These are phyloP conservation scores for Trypanosoma theileri DNA, from an alignment of 208 protist species.

Conservation along the genomic window DNA sequence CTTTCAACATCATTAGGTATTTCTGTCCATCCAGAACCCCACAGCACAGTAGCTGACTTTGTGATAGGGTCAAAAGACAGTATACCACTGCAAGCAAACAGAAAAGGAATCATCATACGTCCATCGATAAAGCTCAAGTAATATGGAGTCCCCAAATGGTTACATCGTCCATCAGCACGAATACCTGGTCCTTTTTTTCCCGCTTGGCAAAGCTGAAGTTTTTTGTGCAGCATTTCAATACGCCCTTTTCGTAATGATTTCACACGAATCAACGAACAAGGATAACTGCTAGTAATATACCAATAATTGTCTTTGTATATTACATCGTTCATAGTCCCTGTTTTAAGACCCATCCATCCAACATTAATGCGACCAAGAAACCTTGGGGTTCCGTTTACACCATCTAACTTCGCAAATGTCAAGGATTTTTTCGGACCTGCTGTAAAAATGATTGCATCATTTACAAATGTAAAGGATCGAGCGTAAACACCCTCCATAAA, in stretches of 20 bases:
- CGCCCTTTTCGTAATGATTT: not conserved
- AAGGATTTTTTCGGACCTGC: slow-evolving; percentile 11
- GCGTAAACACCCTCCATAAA: slow-evolving; percentile 16
- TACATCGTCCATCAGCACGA: not conserved
- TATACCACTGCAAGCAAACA: slow-evolving; percentile 23
- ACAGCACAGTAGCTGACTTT: not conserved
- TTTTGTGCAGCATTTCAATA: slow-evolving; percentile 2
- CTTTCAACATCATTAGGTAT: slow-evolving; percentile 5
- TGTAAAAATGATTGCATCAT: not conserved
- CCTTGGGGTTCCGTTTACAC: not conserved
- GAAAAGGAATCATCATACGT: slow-evolving; percentile 20
- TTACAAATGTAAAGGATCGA: slow-evolving; percentile 10
- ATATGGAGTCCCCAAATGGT: slow-evolving; percentile 15
- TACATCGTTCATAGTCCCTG: slow-evolving; percentile 20
- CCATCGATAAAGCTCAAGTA: slow-evolving; percentile 16
- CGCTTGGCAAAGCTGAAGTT: not conserved
- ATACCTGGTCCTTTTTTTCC: not conserved
- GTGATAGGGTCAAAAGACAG: slow-evolving; percentile 6
- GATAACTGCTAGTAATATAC: slow-evolving; percentile 16
- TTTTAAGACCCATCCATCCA: slow-evolving; percentile 9
- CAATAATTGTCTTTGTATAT: slow-evolving; percentile 6
- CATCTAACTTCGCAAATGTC: slow-evolving; percentile 2
- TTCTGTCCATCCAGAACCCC: slow-evolving; percentile 12
- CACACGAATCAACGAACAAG: slow-evolving; percentile 10
- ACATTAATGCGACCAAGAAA: not conserved